phyloP scores from a whole-genome alignment of 768 basidiomycete species.

The Rhodocollybia butyracea region DNA sequence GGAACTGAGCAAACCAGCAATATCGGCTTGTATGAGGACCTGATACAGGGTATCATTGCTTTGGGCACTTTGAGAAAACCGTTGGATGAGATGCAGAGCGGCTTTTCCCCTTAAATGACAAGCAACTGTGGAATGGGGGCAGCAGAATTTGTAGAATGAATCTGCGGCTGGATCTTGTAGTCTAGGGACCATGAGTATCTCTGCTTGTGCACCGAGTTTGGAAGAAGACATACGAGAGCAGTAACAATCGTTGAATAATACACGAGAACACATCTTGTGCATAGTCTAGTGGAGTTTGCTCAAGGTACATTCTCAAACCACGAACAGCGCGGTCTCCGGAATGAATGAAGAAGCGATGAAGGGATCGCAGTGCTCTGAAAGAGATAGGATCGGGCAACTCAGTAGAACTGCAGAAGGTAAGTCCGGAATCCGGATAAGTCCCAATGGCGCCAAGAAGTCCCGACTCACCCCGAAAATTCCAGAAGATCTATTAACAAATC shows the following conservation, averaged over 20 bases:
- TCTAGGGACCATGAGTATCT: neutral
- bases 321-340: neutral
- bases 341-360: neutral
- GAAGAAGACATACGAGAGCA: neutral
- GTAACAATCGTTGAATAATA: neutral
- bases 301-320: neutral
- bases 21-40: neutral
- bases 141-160: neutral
- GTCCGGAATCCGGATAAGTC: neutral
- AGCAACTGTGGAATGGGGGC: neutral
- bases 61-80: neutral
- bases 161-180: neutral
- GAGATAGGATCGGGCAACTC: neutral
- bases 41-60: neutral
- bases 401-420: neutral
- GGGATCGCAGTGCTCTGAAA: neutral
- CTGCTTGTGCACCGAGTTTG: neutral
- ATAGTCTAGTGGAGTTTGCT: neutral
- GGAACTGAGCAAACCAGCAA: neutral
- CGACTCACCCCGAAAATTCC: neutral
- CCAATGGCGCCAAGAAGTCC: neutral
- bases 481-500: neutral
- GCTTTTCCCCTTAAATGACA: neutral
- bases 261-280: neutral
- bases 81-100: neutral